These are phyloP conservation scores for Claviceps quebecensis DNA, from an alignment of 2,329 filamentous ascomycete genomes.

Conservation along the genomic window DNA sequence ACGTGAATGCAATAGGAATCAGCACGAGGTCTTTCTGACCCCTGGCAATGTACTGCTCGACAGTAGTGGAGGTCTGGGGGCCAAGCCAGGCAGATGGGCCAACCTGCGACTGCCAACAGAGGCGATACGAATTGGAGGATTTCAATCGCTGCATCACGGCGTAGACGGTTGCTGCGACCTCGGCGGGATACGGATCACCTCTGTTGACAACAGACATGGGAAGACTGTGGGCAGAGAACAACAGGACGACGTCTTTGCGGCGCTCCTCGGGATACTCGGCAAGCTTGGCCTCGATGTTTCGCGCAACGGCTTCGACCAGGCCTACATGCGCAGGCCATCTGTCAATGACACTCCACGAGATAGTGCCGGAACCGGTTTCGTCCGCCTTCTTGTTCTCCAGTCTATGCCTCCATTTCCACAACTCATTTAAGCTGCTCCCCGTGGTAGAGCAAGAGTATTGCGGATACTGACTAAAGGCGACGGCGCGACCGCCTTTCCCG, in stretches of 20 bases:
- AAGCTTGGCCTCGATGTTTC: constrained; percentile 79
- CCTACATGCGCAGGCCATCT: constrained; percentile 90
- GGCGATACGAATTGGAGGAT: constrained; percentile 78
- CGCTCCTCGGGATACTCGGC: constrained; percentile 71
- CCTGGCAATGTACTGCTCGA: constrained; percentile 77
- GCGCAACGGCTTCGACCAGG: constrained; percentile 80
- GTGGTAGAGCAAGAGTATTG: constrained; percentile 98
- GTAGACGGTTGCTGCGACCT: constrained; percentile 90
- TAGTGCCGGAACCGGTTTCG: constrained; percentile 47
- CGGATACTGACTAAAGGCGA: constrained; percentile 96
- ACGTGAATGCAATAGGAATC: constrained; percentile 93
- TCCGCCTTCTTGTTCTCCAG: constrained; percentile 62
- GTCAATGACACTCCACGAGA: constrained; percentile 96
- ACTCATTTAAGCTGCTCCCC: constrained; percentile 85
- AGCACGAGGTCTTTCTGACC: constrained; percentile 84
- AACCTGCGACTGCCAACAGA: constrained; percentile 97
- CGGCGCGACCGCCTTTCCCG: constrained; percentile 79
- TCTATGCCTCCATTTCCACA: constrained; percentile 92
- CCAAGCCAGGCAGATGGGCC: constrained; percentile 92
- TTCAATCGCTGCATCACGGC: constrained; percentile 89
- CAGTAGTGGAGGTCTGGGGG: constrained; percentile 79
- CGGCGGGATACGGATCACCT: constrained; percentile 86
- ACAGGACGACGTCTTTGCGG: constrained; percentile 64
- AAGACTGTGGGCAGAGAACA: constrained; percentile 91
- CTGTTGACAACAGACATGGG: constrained; percentile 97